phyloP scores from a whole-genome alignment of 305 asterid genomes.

The Solanum hybrid region DNA sequence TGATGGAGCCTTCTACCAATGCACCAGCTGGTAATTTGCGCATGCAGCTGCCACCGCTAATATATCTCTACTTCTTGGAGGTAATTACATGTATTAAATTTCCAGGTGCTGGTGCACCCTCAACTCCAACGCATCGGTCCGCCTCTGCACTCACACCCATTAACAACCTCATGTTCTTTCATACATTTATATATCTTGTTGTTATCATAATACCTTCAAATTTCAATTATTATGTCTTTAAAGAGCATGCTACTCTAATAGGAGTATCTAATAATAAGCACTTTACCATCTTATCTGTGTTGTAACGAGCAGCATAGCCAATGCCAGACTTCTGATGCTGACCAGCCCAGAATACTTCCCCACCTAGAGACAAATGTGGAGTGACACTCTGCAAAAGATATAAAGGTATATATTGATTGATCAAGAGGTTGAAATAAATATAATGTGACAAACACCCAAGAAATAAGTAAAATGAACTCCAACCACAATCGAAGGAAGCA shows the following conservation, averaged over 20 bases:
- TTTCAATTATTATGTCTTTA: neutral
- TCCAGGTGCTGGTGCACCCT: neutral
- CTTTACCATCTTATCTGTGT: constrained; percentile 69
- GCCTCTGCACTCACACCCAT: neutral
- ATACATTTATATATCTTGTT: neutral
- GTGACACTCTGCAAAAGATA: constrained; percentile 32
- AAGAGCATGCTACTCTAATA: neutral
- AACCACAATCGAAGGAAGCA: neutral
- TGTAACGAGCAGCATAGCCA: constrained; percentile 87
- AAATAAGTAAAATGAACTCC: neutral
- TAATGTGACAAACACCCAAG: neutral
- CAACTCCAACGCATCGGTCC: neutral
- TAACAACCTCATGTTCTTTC: neutral
- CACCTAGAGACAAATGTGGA: constrained; percentile 73
- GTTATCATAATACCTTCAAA: neutral
- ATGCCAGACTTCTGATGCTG: constrained; percentile 89
- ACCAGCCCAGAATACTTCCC: constrained; percentile 97
- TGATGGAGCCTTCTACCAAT: neutral
- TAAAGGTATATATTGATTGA: neutral
- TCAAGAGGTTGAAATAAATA: neutral
- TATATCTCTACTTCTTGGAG: neutral
- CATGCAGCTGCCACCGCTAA: neutral
- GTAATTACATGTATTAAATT: neutral
- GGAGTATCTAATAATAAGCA: neutral
- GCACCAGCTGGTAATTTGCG: neutral